These are phyloP conservation scores for Colletotrichum melonis DNA, from an alignment of 2,329 filamentous ascomycete genomes.

Conservation along the genomic window DNA sequence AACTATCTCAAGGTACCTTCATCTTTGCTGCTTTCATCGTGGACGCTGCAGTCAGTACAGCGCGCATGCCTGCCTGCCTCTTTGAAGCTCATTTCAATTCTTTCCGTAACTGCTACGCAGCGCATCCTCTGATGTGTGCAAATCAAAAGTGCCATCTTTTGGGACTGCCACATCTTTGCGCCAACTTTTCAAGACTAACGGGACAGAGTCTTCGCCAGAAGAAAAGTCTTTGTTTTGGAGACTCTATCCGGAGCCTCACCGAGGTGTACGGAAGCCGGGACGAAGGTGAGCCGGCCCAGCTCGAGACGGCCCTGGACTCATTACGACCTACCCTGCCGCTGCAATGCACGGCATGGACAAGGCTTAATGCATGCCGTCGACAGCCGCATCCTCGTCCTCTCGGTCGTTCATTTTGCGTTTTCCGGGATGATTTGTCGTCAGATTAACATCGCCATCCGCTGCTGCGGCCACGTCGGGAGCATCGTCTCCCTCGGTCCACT, in stretches of 20 bases:
- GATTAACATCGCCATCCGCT: constrained; percentile 47
- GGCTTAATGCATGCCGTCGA: constrained; percentile 28
- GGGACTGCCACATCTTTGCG: background rate
- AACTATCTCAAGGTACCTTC: background rate
- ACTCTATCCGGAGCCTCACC: constrained; percentile 8
- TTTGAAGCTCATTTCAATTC: background rate
- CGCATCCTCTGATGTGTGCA: background rate
- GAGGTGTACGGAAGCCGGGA: constrained; percentile 31
- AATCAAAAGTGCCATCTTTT: background rate
- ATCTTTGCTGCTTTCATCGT: background rate
- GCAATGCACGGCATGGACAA: constrained; percentile 25
- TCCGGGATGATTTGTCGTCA: constrained; percentile 48
- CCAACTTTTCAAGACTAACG: background rate
- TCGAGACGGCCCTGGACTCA: background rate
- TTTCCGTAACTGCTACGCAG: background rate
- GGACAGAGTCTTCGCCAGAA: background rate
- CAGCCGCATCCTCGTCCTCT: constrained; percentile 43
- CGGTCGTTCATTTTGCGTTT: constrained; percentile 66
- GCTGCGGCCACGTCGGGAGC: constrained; percentile 45
- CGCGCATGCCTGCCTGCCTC: background rate
- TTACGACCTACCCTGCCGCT: constrained; percentile 18
- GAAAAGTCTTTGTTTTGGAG: background rate
- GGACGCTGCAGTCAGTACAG: background rate
- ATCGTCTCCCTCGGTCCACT: constrained; percentile 69
- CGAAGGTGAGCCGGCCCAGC: constrained; percentile 33